Evolutionary conservation across 2,329 filamentous ascomycete species (phyloP).

Genomic region (Fusarium mundagurra): DNA sequence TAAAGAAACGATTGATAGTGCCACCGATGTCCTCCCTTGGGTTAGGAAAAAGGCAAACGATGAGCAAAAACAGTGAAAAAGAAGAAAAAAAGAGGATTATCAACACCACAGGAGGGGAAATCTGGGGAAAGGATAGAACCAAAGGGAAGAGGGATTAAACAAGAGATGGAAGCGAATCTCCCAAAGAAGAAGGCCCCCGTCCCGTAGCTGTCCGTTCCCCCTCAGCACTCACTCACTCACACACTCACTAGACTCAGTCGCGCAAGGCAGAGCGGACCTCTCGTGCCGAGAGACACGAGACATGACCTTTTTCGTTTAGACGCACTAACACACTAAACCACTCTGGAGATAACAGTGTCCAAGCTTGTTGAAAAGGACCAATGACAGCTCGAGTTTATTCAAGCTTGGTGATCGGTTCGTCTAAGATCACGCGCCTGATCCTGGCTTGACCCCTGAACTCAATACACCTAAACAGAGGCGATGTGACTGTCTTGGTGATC

Average conservation of each 20-base stretch:
- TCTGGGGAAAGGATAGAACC: slow-evolving; percentile 9
- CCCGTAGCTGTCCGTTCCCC: not conserved
- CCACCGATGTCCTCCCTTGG: slow-evolving; percentile 16
- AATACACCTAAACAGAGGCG: not conserved
- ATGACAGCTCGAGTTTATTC: not conserved
- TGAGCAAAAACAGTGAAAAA: slow-evolving; percentile 16
- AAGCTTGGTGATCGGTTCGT: slow-evolving; percentile 18
- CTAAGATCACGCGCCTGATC: slow-evolving; percentile 18
- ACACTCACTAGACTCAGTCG: not conserved
- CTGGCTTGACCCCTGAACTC: slow-evolving; percentile 18
- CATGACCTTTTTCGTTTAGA: slow-evolving; percentile 27
- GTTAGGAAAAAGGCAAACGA: not conserved
- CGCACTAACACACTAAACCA: slow-evolving; percentile 20
- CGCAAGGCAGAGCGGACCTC: slow-evolving; percentile 14
- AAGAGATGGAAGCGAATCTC: slow-evolving; percentile 12
- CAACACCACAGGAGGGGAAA: slow-evolving; percentile 15
- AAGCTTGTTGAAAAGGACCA: not conserved
- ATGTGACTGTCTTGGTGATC: slow-evolving; percentile 20
- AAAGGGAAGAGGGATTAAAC: slow-evolving; percentile 30
- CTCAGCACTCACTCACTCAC: not conserved
- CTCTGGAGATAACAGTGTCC: slow-evolving; percentile 17
- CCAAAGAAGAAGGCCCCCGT: not conserved
- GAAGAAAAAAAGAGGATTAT: slow-evolving; percentile 19
- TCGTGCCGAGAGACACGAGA: slow-evolving; percentile 25
- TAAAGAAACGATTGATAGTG: slow-evolving; percentile 20